Conservation (phyloP, 176 grass and related monocot genomes). For the Tuctoria greenei region DNA sequence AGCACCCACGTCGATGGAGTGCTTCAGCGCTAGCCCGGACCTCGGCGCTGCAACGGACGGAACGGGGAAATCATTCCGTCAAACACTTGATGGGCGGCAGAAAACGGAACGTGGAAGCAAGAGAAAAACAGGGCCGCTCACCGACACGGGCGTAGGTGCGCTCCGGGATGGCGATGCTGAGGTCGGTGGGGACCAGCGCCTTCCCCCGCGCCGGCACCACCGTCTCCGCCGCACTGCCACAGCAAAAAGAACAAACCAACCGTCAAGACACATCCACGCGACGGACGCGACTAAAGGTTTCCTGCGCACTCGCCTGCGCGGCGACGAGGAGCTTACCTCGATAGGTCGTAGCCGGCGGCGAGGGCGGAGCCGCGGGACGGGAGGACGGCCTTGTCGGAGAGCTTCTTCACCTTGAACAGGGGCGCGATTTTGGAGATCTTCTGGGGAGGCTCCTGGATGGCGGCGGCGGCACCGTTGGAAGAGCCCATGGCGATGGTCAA, state of each 20-base stretch:
- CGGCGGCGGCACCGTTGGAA: constrained; percentile 27
- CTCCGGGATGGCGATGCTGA: constrained; percentile 78
- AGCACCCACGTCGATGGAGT: constrained; percentile 82
- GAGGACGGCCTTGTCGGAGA: constrained; percentile 68
- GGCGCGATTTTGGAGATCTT: constrained; percentile 52
- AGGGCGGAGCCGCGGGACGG: constrained; percentile 66
- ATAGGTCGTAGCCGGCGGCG: constrained; percentile 93
- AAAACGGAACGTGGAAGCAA: neutral
- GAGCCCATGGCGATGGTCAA: constrained; percentile 33
- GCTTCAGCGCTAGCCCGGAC: constrained; percentile 78
- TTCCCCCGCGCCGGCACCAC: constrained; percentile 81
- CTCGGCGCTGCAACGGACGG: constrained; percentile 46
- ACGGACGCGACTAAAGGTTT: no score
- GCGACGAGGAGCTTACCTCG: constrained; percentile 37
- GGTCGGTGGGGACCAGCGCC: constrained; percentile 67
- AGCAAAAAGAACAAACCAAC: neutral
- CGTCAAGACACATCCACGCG: neutral
- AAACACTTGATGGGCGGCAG: neutral
- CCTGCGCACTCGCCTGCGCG: neutral
- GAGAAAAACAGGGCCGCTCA: neutral
- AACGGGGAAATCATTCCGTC: constrained; percentile 18
- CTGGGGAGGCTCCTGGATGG: constrained; percentile 48
- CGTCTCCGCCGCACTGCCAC: constrained; percentile 46
- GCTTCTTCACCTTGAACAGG: constrained; percentile 79
- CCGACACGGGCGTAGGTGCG: constrained; percentile 91